Base-by-base conservation (phyloP, 2,329 filamentous ascomycete species). In the Talaromyces sp. region DNA sequence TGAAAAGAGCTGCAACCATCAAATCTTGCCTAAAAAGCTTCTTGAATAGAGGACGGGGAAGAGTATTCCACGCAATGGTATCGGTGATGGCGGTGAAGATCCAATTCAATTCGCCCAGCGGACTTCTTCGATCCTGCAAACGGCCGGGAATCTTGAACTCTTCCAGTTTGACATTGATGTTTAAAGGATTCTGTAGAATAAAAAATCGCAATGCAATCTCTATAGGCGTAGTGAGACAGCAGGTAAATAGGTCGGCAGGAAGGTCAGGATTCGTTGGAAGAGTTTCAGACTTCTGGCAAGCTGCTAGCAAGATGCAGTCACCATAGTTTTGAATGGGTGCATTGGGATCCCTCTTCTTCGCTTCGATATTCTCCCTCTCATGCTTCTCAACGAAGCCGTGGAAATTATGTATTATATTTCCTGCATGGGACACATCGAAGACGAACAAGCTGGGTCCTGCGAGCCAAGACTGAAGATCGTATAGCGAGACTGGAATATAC, bases 51-150 rank as follows among this genome's bases (percentile, higher is more conserved):
- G 93, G 87, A 54, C 94, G 90, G 3, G 93, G 92, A 3, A 99
- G 81, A 5, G 92, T 96, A 37, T 96, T 98, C 95, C 95, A 99
- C 0, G 95, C 95, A 72, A 99, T 99, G 1, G 94, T 98, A 75
- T 99, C 95, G 0, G 95, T 99, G 69, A 99, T 98, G 63, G 95
- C 95, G 0, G 95, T 99, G 74, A 99, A 98, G 41, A 99, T 99
- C 95, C 95, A 99, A 74, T 99, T 99, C 15, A 99, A 83, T 79
- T 99, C 95, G 68, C 95, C 95, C 39, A 99, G 85, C 9, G 95
- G 95, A 59, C 95, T 98, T 73, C 95, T 86, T 67, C 95, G 87
- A 78, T 99, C 95, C 74, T 97, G 94, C 49, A 98, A 86, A 68
- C 93, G 89, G 39, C 95, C 95, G 2, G 94, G 93, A 19, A 99